phyloP scores from a whole-genome alignment of 139 green algal species.

The Tetradesmus obliquus region DNA sequence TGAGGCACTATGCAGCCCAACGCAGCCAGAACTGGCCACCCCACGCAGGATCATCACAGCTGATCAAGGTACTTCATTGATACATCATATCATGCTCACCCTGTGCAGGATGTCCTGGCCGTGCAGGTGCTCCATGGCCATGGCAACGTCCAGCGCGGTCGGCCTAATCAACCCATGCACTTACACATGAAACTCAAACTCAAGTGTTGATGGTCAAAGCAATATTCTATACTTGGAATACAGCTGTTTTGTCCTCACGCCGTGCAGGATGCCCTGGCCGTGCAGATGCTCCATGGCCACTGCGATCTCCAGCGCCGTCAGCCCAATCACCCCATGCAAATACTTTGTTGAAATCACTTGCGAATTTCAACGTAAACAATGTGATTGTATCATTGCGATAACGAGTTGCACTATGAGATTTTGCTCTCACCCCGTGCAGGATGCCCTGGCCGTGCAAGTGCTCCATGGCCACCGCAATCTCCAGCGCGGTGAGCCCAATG shows the following conservation, averaged over 20 bases:
- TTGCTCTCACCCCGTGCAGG: conserved; percentile 50
- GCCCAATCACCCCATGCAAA: no score
- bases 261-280: conserved; percentile 49
- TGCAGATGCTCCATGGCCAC: no score
- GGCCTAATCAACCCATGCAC: no score
- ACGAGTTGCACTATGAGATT: no score
- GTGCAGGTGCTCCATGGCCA: not conserved
- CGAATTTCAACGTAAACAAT: no score
- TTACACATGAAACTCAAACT: no score
- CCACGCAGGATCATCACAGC: not conserved
- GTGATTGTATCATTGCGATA: no score
- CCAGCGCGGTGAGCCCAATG: conserved; percentile 37
- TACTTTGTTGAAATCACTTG: no score
- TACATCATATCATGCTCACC: not conserved
- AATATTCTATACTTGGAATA: no score
- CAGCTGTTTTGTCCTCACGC: conserved; percentile 9
- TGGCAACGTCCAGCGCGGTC: not conserved
- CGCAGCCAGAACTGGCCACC: not conserved
- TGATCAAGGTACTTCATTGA: not conserved
- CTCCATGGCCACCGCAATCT: conserved; percentile 56
- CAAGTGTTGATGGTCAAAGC: no score
- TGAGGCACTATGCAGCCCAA: not conserved
- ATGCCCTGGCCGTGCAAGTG: conserved; percentile 58
- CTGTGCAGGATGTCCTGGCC: not conserved
- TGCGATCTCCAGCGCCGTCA: no score